Base-by-base conservation (phyloP, 805 yeast genomes). In the Jamesozyma gamospora region DNA sequence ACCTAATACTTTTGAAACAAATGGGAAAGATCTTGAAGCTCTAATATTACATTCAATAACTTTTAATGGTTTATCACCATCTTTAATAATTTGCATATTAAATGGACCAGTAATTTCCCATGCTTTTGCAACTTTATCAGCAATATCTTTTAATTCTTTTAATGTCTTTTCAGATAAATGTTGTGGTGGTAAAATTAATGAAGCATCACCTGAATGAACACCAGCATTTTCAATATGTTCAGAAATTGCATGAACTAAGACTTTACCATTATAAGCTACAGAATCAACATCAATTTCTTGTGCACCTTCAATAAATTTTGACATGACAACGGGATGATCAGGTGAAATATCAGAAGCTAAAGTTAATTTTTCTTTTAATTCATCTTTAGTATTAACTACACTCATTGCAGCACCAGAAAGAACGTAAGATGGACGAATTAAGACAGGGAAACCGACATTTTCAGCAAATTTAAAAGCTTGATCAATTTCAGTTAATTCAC, bases 211-310 rank as follows among this genome's bases (percentile, higher is more conserved):
- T 37, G 96, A 88, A 69, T 90, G 98, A 43, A 92, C 82, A 72
- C 98, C 98, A 9, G 98, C 98, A 56, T 88, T 87, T 68, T 90
- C 98, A 56, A 88, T 94, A 63, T 90, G 98, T 66, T 92, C 98
- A 48, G 95, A 84, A 43, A 90, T 83, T 43, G 95, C 97, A 64
- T 90, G 98, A 42, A 90, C 94, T 37, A 90, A 67, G 40, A 90
- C 85, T 55, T 77, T 65, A 55, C 98, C 98, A 41, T 87, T 72
- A 52, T 75, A 67, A 34, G 97, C 97, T 57, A 90, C 98, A 44
- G 87, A 97, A 68, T 90, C 98, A 52, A 90, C 83, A 64, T 90
- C 98, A 53, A 90, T 90, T 67, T 90, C 98, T 64, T 87, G 81
- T 18, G 98, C 97, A 48, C 94, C 94, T 64, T 82, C 84, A 55